A percentile compares a stretch with the other conserved stretches of the same genome.
phyloP scores from a whole-genome alignment of 208 protist genomes.

The Leishmania tropica region DNA sequence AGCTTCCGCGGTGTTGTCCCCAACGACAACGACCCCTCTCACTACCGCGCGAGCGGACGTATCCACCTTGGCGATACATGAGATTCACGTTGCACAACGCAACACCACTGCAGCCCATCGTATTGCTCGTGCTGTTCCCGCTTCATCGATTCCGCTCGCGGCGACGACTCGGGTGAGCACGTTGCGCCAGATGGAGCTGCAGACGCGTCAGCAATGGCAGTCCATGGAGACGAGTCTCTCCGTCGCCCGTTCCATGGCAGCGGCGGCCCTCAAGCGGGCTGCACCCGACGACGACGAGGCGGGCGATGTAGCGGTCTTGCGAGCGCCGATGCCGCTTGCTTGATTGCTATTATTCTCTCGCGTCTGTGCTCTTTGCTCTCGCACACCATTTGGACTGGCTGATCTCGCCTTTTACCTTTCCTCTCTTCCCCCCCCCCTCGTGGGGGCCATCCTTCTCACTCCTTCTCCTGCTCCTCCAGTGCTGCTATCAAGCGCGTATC shows the following conservation, averaged over 20 bases:
- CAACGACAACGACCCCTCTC: background rate
- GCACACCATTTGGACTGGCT: background rate
- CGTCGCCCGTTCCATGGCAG: slow-evolving; percentile 10
- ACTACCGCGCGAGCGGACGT: background rate
- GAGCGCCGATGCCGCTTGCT: background rate
- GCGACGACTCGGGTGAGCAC: background rate
- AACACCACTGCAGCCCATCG: background rate
- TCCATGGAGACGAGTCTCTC: slow-evolving; percentile 13
- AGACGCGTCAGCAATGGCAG: slow-evolving; percentile 14
- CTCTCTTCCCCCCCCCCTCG: background rate
- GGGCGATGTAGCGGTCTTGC: background rate
- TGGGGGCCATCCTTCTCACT: background rate
- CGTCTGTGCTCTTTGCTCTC: background rate
- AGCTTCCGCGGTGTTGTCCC: background rate
- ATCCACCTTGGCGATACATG: background rate
- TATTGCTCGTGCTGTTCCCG: background rate
- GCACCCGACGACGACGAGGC: background rate
- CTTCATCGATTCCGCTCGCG: background rate
- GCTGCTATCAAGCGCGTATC: background rate
- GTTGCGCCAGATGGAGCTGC: slow-evolving; percentile 8
- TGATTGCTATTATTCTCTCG: background rate
- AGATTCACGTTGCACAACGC: background rate
- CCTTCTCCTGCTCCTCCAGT: background rate
- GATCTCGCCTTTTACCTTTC: background rate
- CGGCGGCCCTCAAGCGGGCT: background rate